Evolutionary conservation across 148 eudicot genomes (phyloP), one percentile per base, ranked within the genome.

Genomic region (Nepenthes gracilis): DNA sequence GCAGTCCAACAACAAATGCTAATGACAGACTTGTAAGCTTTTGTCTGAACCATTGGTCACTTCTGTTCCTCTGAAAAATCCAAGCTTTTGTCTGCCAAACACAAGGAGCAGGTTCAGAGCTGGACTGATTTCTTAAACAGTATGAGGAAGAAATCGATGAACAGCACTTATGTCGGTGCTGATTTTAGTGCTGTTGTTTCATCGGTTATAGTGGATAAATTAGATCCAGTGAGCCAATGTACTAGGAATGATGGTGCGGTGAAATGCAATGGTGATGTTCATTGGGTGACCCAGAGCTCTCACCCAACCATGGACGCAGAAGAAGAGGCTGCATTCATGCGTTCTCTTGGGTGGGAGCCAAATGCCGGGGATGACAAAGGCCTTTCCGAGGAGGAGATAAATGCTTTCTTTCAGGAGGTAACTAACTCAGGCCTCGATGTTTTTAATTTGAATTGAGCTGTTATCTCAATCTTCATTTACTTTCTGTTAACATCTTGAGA

Each of bases 291-390:
- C 12, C 61, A 74, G 49, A 66, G 61, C n/a, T 59, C 58, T 55
- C 37, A 68, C 54, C 72, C 74, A 38, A 63, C 64, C 14, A 73
- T 61, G 62, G 81, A 83, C 0, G 75, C 74, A 54, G 96, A 82
- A 72, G 93, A 88, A 69, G 97, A 88, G 78, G 82, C 72, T 64
- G 78, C 79, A 9, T 88, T 92, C 66, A 84, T 92, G 59, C 90
- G 83, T 64, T 81, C 88, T 64, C 85, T 88, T 74, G 97, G 97
- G 59, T 92, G 97, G 97, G 86, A 83, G 58, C 90, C 85, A 68
- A 78, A 79, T 69, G 78, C 67, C 63, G 90, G 77, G 61, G 97
- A 87, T 64, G 93, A 88, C 47, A 94, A 81, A 64, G 93, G 84
- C 33, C 86, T 92, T 53, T 88, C 97, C 8, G 85, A 92, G 76